A percentile compares a stretch with the other conserved stretches of the same genome.
phyloP scores from a whole-genome alignment of 108 stramenopile species.

The Parietichytrium sp. region DNA sequence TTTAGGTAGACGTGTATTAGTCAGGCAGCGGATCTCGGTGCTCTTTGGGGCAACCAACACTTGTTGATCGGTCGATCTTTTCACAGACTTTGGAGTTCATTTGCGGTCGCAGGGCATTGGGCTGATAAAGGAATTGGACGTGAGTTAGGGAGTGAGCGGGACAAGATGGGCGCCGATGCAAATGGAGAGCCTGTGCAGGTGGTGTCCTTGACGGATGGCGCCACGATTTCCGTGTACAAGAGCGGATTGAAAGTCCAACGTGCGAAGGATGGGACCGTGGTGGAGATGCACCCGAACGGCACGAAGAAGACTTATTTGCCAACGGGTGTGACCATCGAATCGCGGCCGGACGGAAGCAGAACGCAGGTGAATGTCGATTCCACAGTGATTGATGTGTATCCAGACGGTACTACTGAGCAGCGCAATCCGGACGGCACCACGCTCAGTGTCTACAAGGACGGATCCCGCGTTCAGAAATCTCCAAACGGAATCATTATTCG shows the following conservation, averaged over 20 bases:
- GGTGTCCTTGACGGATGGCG: not conserved
- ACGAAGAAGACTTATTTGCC: not conserved
- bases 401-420: not conserved
- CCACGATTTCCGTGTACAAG: not conserved
- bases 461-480: not conserved
- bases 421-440: not conserved
- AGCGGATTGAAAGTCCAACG: slow-evolving; percentile 19
- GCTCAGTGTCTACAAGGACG: not conserved
- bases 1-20: too few relatives aligned
- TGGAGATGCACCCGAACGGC: slow-evolving; percentile 28
- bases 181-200: too few relatives aligned
- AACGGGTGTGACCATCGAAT: not conserved
- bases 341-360: not conserved
- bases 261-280: not conserved
- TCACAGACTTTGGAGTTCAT: too few relatives aligned
- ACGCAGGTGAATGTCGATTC: not conserved
- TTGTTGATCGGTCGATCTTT: too few relatives aligned
- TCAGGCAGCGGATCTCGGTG: too few relatives aligned
- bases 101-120: too few relatives aligned
- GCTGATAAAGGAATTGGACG: too few relatives aligned
- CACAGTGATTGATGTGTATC: not conserved
- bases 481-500: slow-evolving; percentile 11
- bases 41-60: too few relatives aligned
- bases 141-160: too few relatives aligned
- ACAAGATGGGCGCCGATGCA: too few relatives aligned